Conservation (phyloP, 805 yeast genomes). For the Starmerella sp. region DNA sequence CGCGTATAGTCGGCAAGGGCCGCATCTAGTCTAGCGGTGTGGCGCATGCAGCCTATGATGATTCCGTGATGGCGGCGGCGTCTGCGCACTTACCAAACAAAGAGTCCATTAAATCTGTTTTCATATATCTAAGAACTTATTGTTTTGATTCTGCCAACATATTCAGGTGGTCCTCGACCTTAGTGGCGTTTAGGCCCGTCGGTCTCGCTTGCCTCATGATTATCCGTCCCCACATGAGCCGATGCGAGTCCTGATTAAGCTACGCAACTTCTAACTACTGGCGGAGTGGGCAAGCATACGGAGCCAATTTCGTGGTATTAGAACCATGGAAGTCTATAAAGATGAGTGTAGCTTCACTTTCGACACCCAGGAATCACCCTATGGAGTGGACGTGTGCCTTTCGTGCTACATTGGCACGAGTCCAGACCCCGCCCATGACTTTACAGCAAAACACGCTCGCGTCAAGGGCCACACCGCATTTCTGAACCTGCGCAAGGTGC, state of each 20-base stretch:
- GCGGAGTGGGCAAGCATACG: not conserved
- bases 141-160: too few relatives aligned
- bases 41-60: too few relatives aligned
- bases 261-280: not conserved
- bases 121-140: too few relatives aligned
- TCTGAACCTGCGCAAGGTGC: conserved; percentile 46
- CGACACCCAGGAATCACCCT: conserved; percentile 45
- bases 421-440: conserved; percentile 56
- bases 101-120: too few relatives aligned
- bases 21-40: too few relatives aligned
- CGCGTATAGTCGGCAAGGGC: too few relatives aligned
- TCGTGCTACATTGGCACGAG: conserved; percentile 41
- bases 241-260: not conserved
- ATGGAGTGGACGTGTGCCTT: conserved; percentile 68
- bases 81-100: too few relatives aligned
- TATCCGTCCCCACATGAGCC: not conserved
- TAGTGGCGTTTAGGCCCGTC: too few relatives aligned
- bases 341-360: conserved; percentile 88
- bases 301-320: not conserved
- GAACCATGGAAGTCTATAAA: conserved; percentile 43
- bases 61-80: too few relatives aligned
- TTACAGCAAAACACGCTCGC: conserved; percentile 46
- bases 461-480: conserved; percentile 44
- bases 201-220: too few relatives aligned
- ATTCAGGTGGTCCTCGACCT: too few relatives aligned